These are phyloP conservation scores for Colletotrichum sp. DNA, from an alignment of 2,329 filamentous ascomycete species.

Conservation along the genomic window DNA sequence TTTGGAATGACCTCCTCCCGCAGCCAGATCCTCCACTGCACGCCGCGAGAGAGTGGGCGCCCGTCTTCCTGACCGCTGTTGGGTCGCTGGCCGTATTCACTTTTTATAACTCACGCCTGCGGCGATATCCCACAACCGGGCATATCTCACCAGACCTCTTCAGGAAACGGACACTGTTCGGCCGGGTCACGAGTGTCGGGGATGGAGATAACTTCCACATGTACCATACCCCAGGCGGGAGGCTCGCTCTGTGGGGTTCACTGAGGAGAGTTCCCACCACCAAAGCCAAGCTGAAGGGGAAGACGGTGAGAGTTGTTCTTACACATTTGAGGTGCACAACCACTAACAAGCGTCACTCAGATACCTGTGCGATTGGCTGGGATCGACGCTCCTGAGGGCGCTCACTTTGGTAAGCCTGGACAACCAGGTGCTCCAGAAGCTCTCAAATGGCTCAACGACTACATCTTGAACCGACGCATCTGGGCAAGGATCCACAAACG, in stretches of 20 bases:
- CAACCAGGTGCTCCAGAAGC: conserved; percentile 88
- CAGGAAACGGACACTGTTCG: conserved; percentile 77
- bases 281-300: conserved; percentile 72
- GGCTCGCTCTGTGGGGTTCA: conserved; percentile 91
- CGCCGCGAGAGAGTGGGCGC: conserved; percentile 58
- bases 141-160: conserved; percentile 80
- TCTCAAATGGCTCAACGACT: conserved; percentile 76
- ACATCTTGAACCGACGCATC: conserved; percentile 75
- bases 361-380: conserved; percentile 90
- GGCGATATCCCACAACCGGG: conserved; percentile 79
- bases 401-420: conserved; percentile 88
- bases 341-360: conserved; percentile 43
- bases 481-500: conserved; percentile 82
- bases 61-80: conserved; percentile 47
- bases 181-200: conserved; percentile 89
- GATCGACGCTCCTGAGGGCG: conserved; percentile 89
- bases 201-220: conserved; percentile 96
- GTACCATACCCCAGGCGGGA: conserved; percentile 93
- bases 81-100: conserved; percentile 58
- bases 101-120: conserved; percentile 78
- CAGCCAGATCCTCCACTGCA: conserved; percentile 43
- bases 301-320: conserved; percentile 67
- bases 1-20: conserved; percentile 20
- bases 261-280: conserved; percentile 74
- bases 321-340: neutral